A percentile compares a stretch with the other conserved stretches of the same genome.
These are phyloP conservation scores for Cyberlindnera lachancei DNA, from an alignment of 805 yeast species.

Conservation along the genomic window DNA sequence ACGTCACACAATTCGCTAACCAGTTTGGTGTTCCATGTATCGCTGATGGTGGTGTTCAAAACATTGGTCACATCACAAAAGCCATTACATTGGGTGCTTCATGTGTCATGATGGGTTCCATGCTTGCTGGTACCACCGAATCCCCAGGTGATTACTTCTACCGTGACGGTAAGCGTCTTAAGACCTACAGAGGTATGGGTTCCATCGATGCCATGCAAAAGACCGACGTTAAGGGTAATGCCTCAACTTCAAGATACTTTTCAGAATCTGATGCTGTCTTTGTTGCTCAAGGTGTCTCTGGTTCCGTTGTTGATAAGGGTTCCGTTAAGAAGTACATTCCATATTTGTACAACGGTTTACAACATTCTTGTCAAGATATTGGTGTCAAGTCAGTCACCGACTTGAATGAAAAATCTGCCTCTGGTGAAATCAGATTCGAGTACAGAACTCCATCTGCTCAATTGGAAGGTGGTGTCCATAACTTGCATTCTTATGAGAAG, in stretches of 20 bases:
- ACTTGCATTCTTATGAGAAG: conserved; percentile 95
- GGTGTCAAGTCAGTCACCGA: conserved; percentile 66
- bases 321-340: conserved; percentile 91
- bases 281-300: conserved; percentile 98
- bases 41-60: conserved; percentile 99
- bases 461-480: conserved; percentile 97
- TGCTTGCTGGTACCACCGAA: conserved; percentile 97
- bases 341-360: conserved; percentile 89
- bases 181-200: conserved; percentile 99
- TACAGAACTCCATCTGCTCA: conserved; percentile 98
- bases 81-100: conserved; percentile 97
- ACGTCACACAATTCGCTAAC: conserved; percentile 88
- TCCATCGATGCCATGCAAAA: conserved; percentile 97
- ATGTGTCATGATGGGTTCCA: conserved; percentile 98
- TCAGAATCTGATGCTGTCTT: conserved; percentile 92
- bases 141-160: conserved; percentile 97
- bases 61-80: conserved; percentile 97
- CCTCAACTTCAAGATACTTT: conserved; percentile 96
- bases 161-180: conserved; percentile 96
- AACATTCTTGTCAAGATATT: conserved; percentile 98
- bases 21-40: conserved; percentile 97
- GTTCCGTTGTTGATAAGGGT: conserved; percentile 95
- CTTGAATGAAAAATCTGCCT: conserved; percentile 56
- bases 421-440: conserved; percentile 83
- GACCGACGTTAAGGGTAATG: conserved; percentile 83